phyloP scores from a whole-genome alignment of 208 protist species.

The Trypanosomatidae sp. region DNA sequence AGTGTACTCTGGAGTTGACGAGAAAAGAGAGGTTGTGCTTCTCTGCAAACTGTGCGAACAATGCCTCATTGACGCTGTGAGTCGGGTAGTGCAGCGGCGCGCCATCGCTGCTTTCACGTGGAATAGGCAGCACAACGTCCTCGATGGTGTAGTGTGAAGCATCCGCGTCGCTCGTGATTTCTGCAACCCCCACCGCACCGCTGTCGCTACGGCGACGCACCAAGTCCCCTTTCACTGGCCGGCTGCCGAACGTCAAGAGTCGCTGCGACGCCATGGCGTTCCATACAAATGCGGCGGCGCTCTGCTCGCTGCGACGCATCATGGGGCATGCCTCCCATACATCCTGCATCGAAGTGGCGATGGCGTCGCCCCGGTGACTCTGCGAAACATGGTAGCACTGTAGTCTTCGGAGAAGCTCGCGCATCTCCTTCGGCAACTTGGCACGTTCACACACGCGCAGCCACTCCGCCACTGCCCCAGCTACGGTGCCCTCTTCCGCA shows the following conservation, averaged over 20 bases:
- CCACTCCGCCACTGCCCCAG: slow-evolving; percentile 52
- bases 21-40: slow-evolving; percentile 45
- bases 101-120: slow-evolving; percentile 12
- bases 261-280: slow-evolving; percentile 85
- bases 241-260: slow-evolving; percentile 34
- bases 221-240: slow-evolving; percentile 67
- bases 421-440: slow-evolving; percentile 23
- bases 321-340: slow-evolving; percentile 40
- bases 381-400: slow-evolving; percentile 29
- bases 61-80: slow-evolving; percentile 22
- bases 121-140: slow-evolving; percentile 86
- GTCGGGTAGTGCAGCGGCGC: slow-evolving; percentile 8
- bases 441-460: slow-evolving; percentile 31
- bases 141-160: slow-evolving; percentile 34
- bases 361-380: neutral
- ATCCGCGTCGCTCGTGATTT: slow-evolving; percentile 37
- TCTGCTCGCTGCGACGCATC: slow-evolving; percentile 16
- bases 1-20: slow-evolving; percentile 11
- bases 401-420: slow-evolving; percentile 32
- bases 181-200: slow-evolving; percentile 3
- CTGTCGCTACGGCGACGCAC: slow-evolving; percentile 25
- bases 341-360: slow-evolving; percentile 12
- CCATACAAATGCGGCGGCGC: slow-evolving; percentile 77
- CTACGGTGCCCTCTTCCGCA: slow-evolving; percentile 41
- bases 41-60: slow-evolving; percentile 37